Conservation (phyloP, 257 asterid species). For the Linderniella brevidens region DNA sequence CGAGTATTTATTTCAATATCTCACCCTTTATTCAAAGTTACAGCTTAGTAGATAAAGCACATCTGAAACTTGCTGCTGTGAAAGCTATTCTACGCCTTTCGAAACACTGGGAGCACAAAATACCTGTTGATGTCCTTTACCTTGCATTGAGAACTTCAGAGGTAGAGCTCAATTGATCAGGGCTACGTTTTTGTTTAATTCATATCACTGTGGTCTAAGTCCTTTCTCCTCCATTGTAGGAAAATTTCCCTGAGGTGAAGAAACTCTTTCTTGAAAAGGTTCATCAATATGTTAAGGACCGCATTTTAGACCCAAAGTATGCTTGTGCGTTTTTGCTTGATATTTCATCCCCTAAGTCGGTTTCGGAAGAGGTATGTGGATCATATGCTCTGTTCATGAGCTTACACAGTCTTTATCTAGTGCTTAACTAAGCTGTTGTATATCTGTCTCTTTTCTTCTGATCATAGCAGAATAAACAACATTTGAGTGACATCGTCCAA, state of each 20-base stretch:
- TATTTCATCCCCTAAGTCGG: constrained; percentile 36
- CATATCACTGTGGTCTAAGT: neutral
- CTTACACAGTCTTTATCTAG: too few relatives aligned
- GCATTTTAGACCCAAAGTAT: constrained; percentile 75
- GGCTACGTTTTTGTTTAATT: constrained; percentile 4
- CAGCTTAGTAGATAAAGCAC: constrained; percentile 84
- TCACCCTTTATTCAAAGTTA: constrained; percentile 14
- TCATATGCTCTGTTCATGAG: too few relatives aligned
- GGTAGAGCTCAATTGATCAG: constrained; percentile 26
- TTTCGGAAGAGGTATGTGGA: constrained; percentile 45
- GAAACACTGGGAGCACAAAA: constrained; percentile 87
- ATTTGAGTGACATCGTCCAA: constrained; percentile 73
- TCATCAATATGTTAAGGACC: constrained; percentile 86
- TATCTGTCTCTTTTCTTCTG: neutral
- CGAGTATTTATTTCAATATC: constrained; percentile 11
- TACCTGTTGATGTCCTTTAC: constrained; percentile 71
- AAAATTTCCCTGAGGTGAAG: constrained; percentile 63
- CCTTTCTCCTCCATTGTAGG: constrained; percentile 24
- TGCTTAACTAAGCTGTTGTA: too few relatives aligned
- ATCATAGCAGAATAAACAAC: constrained; percentile 56
- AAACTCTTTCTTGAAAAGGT: constrained; percentile 55
- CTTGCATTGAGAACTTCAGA: constrained; percentile 66
- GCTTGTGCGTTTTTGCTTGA: constrained; percentile 81
- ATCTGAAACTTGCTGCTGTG: constrained; percentile 91
- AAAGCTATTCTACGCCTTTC: constrained; percentile 94